These are phyloP conservation scores for Populus tomentosa DNA, from an alignment of 441 rosid genomes.

Conservation along the genomic window DNA sequence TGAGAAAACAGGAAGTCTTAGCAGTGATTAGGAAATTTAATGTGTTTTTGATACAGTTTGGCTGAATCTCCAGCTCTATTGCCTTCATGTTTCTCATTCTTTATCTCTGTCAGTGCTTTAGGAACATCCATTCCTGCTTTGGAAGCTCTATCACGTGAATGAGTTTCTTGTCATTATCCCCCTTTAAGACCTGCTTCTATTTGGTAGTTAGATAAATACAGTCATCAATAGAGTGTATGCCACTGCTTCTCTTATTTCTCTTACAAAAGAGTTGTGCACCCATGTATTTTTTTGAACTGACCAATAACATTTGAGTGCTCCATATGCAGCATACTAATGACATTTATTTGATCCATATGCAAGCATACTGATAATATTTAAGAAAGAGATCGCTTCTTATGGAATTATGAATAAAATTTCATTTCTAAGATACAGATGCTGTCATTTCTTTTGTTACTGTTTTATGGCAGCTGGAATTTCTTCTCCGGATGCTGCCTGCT, in stretches of 20 bases:
- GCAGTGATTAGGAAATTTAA: background rate
- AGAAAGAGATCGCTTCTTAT: background rate
- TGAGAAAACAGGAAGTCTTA: background rate
- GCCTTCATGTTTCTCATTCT: background rate
- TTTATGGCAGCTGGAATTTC: background rate
- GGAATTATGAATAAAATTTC: background rate
- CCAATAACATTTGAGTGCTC: background rate
- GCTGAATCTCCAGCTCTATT: background rate
- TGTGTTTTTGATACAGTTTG: background rate
- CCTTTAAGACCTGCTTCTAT: background rate
- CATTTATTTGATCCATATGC: background rate
- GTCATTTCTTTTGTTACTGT: background rate
- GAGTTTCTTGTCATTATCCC: background rate
- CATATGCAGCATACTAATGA: background rate
- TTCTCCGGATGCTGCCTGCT: background rate
- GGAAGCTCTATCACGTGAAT: background rate
- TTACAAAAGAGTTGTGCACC: background rate
- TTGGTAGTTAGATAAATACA: background rate
- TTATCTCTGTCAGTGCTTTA: background rate
- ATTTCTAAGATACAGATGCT: background rate
- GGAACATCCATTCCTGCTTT: background rate
- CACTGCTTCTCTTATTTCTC: background rate
- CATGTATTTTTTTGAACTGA: background rate
- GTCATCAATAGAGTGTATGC: background rate
- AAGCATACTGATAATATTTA: background rate